These are phyloP conservation scores for Zygnema circumcarinatum DNA, from an alignment of 139 green algal genomes.

Conservation along the genomic window DNA sequence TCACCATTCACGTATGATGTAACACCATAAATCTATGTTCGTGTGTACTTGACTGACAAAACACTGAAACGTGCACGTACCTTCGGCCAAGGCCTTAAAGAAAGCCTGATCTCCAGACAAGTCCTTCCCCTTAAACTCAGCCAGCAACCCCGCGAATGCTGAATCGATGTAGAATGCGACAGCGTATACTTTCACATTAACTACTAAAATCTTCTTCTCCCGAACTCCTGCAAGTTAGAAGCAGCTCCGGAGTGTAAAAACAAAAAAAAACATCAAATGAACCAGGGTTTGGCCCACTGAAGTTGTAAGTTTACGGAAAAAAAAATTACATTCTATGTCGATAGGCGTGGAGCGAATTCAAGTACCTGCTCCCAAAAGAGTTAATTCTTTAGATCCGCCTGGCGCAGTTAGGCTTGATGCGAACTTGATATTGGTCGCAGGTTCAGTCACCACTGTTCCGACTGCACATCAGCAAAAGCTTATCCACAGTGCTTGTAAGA, in stretches of 20 bases:
- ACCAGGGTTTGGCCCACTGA: neutral
- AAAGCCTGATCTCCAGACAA: neutral
- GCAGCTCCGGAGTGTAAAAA: neutral
- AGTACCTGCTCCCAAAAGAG: constrained; percentile 27
- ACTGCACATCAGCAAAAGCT: neutral
- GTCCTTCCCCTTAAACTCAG: constrained; percentile 40
- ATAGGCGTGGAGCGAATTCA: too few relatives aligned
- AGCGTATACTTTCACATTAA: constrained; percentile 48
- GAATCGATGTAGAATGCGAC: constrained; percentile 28
- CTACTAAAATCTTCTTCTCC: constrained; percentile 45
- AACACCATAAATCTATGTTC: too few relatives aligned
- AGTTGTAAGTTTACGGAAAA: constrained; percentile 2
- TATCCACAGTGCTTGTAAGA: too few relatives aligned
- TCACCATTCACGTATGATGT: too few relatives aligned
- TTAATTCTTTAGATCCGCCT: constrained; percentile 8
- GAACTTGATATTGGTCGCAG: constrained; percentile 10
- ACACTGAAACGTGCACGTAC: too few relatives aligned
- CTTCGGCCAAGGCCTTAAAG: constrained; percentile 11
- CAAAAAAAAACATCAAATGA: neutral
- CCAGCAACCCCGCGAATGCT: neutral
- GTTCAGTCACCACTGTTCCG: constrained; percentile 17
- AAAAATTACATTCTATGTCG: neutral
- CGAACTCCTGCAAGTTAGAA: constrained; percentile 18
- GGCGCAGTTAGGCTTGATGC: neutral
- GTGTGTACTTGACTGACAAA: too few relatives aligned